A percentile compares a stretch with the other conserved stretches of the same genome.
Evolutionary conservation across 2,329 filamentous ascomycete genomes (phyloP).

Genomic region (Ceratocystis albifundus): DNA sequence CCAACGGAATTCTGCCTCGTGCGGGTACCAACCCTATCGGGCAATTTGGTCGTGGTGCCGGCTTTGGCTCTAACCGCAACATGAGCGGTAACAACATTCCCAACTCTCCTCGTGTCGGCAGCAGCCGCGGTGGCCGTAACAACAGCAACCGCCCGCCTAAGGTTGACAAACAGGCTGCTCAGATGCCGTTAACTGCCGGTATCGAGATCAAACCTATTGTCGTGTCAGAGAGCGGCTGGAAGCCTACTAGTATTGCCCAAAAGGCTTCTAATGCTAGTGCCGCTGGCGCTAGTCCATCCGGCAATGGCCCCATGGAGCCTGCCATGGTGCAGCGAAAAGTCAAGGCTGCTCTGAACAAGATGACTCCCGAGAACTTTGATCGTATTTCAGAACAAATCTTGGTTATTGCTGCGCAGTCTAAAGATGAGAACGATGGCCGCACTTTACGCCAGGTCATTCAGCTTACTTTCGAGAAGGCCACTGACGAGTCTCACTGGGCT

Average conservation of each 20-base stretch:
- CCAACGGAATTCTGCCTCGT: conserved; percentile 14
- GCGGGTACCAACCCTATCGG: conserved; percentile 21
- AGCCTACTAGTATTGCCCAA: conserved; percentile 59
- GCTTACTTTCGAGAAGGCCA: conserved; percentile 97
- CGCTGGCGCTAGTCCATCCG: conserved; percentile 31
- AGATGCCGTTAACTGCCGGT: conserved; percentile 82
- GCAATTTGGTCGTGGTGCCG: conserved; percentile 24
- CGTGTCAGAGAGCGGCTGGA: conserved; percentile 70
- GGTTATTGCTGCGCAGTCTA: conserved; percentile 83
- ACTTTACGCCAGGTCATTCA: conserved; percentile 96
- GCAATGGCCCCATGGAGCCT: conserved; percentile 59
- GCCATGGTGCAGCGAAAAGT: conserved; percentile 97
- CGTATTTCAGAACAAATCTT: conserved; percentile 90
- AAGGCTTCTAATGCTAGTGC: conserved; percentile 27
- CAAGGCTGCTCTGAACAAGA: conserved; percentile 97
- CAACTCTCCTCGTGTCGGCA: conserved; percentile 59
- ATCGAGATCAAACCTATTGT: conserved; percentile 71
- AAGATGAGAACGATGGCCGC: conserved; percentile 86
- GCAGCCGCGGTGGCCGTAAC: conserved; percentile 42
- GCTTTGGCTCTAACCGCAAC: conserved; percentile 45
- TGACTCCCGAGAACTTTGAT: conserved; percentile 98
- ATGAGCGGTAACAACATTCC: conserved; percentile 49
- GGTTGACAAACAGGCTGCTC: conserved; percentile 64
- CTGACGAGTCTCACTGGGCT: conserved; percentile 96
- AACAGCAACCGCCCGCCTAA: conserved; percentile 49